A percentile compares a stretch with the other conserved stretches of the same genome.
phyloP scores from a whole-genome alignment of 495 filamentous ascomycete genomes.

The Hyaloscypha finlandica region DNA sequence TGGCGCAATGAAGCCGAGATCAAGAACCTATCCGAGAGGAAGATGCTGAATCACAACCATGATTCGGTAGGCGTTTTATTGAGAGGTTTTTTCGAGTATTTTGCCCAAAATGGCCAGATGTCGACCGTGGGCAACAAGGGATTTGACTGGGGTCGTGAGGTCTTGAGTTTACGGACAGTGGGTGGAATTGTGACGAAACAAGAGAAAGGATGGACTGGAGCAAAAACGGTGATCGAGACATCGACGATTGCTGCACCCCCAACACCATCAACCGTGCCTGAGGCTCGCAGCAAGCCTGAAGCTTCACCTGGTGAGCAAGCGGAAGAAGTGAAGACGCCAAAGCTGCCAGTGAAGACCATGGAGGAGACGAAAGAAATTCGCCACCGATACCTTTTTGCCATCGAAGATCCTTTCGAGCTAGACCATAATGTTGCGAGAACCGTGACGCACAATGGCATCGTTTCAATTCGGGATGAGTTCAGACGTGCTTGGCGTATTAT shows the following conservation, averaged over 20 bases:
- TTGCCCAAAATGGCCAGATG: constrained; percentile 54
- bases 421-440: constrained; percentile 83
- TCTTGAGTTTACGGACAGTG: constrained; percentile 68
- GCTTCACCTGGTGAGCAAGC: constrained; percentile 9
- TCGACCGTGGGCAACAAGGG: constrained; percentile 42
- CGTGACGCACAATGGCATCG: constrained; percentile 73
- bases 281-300: neutral
- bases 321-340: constrained; percentile 20
- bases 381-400: constrained; percentile 79
- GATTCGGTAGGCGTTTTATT: constrained; percentile 66
- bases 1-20: constrained; percentile 70
- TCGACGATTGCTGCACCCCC: constrained; percentile 25
- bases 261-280: constrained; percentile 7
- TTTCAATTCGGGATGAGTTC: constrained; percentile 78
- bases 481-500: constrained; percentile 70
- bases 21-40: constrained; percentile 46
- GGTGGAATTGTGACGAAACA: constrained; percentile 69
- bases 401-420: constrained; percentile 85
- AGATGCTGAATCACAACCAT: constrained; percentile 58
- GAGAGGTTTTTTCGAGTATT: constrained; percentile 82
- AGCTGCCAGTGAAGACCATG: constrained; percentile 29
- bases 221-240: constrained; percentile 52
- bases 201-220: constrained; percentile 76
- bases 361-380: constrained; percentile 60
- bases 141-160: constrained; percentile 72